Evolutionary conservation across 1,139 yeast genomes (phyloP).

Genomic region (Entelexis paramagnoliae): DNA sequence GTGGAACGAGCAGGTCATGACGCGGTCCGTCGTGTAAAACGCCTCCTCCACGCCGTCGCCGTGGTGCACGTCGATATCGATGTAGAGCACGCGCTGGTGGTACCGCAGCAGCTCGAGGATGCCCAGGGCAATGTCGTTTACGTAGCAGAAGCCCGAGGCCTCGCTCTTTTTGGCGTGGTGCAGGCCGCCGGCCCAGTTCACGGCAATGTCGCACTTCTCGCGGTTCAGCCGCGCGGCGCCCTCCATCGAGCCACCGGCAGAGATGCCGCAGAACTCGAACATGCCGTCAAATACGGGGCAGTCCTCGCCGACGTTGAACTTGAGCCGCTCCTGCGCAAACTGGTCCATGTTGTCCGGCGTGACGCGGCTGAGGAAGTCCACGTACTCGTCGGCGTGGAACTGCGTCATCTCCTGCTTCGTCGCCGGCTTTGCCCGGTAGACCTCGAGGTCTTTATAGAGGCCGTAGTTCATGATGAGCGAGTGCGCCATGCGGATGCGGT

Average conservation of each 20-base stretch:
- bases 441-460: constrained; percentile 91
- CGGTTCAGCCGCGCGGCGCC: constrained; percentile 89
- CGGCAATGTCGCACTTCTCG: constrained; percentile 91
- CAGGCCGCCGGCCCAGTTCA: constrained; percentile 93
- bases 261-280: constrained; percentile 86
- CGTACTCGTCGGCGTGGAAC: constrained; percentile 94
- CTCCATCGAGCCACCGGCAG: constrained; percentile 96
- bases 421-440: constrained; percentile 93
- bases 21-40: constrained; percentile 89
- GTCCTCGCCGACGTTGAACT: constrained; percentile 94
- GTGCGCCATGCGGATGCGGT: constrained; percentile 97
- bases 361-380: constrained; percentile 84
- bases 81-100: constrained; percentile 90
- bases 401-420: constrained; percentile 98
- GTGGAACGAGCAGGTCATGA: constrained; percentile 95
- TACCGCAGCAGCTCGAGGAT: constrained; percentile 79
- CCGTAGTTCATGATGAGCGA: constrained; percentile 96
- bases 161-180: constrained; percentile 96
- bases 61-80: constrained; percentile 94
- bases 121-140: constrained; percentile 82
- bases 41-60: constrained; percentile 99
- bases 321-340: constrained; percentile 85
- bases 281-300: constrained; percentile 96
- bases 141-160: constrained; percentile 92
- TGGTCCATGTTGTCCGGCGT: constrained; percentile 89